Conservation (phyloP, 164 flowering plant species). For the Pachysandra terminalis region DNA sequence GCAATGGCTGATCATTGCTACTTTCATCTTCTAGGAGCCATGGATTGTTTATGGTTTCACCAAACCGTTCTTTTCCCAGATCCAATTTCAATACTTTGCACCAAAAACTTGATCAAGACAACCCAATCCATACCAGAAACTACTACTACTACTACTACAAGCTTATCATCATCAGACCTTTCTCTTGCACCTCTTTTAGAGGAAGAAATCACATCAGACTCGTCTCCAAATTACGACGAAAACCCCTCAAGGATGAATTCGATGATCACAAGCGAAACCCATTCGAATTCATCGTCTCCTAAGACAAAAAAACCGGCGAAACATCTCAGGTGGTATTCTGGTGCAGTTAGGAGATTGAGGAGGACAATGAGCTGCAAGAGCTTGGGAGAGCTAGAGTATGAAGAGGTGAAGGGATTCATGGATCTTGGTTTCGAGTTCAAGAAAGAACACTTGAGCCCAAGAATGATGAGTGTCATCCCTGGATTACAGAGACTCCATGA, state of each 20-base stretch:
- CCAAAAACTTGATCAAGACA: background rate
- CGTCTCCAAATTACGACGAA: slow-evolving; percentile 9
- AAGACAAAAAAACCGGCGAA: slow-evolving; percentile 12
- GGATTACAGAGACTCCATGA: slow-evolving; percentile 44
- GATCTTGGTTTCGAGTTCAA: slow-evolving; percentile 68
- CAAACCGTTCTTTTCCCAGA: slow-evolving; percentile 37
- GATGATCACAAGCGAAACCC: slow-evolving; percentile 1
- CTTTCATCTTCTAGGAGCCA: slow-evolving; percentile 31
- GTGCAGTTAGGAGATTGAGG: slow-evolving; percentile 15
- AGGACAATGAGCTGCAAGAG: slow-evolving; percentile 44
- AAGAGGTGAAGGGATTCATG: slow-evolving; percentile 72
- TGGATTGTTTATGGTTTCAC: slow-evolving; percentile 62
- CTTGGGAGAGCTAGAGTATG: slow-evolving; percentile 52
- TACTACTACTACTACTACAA: background rate
- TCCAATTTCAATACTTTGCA: slow-evolving; percentile 12
- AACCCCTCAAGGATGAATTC: slow-evolving; percentile 24
- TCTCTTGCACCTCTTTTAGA: slow-evolving; percentile 7
- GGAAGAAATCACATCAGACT: slow-evolving; percentile 9
- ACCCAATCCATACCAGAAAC: slow-evolving; percentile 10
- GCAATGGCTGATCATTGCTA: slow-evolving; percentile 23
- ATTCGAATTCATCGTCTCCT: slow-evolving; percentile 32
- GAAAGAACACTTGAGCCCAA: slow-evolving; percentile 36
- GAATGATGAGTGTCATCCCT: slow-evolving; percentile 49
- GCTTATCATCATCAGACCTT: slow-evolving; percentile 11
- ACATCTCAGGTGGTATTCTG: slow-evolving; percentile 3